These are phyloP conservation scores for Moesziomyces antarcticus DNA, from an alignment of 1,284 basidiomycete species.

Conservation along the genomic window DNA sequence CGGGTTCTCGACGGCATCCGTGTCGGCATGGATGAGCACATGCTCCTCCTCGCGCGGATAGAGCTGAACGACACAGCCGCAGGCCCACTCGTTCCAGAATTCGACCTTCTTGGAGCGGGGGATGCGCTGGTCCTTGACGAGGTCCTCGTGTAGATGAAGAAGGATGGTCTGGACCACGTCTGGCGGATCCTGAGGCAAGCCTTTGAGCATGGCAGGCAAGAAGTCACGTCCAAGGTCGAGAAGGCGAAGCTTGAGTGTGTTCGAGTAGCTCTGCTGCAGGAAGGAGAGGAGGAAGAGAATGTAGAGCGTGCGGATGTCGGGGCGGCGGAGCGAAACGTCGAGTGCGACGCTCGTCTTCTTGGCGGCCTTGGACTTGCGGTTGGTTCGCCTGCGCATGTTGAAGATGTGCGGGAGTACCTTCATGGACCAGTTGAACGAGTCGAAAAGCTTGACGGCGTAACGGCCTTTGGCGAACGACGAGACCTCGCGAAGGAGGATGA, in stretches of 20 bases:
- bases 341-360: slow-evolving; percentile 29
- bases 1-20: slow-evolving; percentile 26
- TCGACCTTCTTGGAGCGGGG: slow-evolving; percentile 55
- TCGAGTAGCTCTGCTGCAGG: slow-evolving; percentile 50
- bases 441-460: slow-evolving; percentile 49
- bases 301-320: slow-evolving; percentile 63
- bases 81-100: slow-evolving; percentile 59
- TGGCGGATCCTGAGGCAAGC: slow-evolving; percentile 53
- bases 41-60: slow-evolving; percentile 56
- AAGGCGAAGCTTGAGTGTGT: slow-evolving; percentile 38
- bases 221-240: slow-evolving; percentile 53
- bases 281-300: slow-evolving; percentile 61
- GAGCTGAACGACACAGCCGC: slow-evolving; percentile 53
- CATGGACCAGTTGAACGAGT: slow-evolving; percentile 59
- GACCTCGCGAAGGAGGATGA: slow-evolving; percentile 53
- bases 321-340: slow-evolving; percentile 46
- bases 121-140: slow-evolving; percentile 55
- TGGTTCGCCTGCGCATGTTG: slow-evolving; percentile 46
- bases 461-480: slow-evolving; percentile 54
- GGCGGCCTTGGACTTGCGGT: slow-evolving; percentile 25
- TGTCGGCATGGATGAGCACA: slow-evolving; percentile 36
- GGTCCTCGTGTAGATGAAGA: slow-evolving; percentile 57
- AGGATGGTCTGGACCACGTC: slow-evolving; percentile 56
- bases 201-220: slow-evolving; percentile 50
- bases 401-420: slow-evolving; percentile 54